Conservation (phyloP, 495 filamentous ascomycete genomes). For the Neurospora sp. region DNA sequence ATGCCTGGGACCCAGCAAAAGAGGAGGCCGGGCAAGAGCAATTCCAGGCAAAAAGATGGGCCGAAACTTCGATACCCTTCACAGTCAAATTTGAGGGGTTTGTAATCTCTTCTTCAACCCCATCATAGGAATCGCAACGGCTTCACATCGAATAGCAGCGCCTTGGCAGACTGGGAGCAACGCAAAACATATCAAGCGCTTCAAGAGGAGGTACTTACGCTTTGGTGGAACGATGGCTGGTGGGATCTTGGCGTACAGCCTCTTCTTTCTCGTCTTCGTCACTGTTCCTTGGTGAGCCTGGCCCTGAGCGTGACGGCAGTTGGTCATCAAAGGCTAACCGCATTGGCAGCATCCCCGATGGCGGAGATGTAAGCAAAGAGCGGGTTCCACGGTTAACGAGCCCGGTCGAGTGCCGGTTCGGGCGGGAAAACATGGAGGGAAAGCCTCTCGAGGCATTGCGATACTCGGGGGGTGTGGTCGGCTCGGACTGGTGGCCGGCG, state of each 20-base stretch:
- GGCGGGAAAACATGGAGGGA: conserved; percentile 61
- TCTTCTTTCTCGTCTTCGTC: conserved; percentile 68
- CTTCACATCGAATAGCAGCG: not conserved
- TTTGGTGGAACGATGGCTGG: conserved; percentile 55
- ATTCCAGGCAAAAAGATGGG: not conserved
- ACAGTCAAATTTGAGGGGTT: not conserved
- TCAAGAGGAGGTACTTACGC: conserved; percentile 42
- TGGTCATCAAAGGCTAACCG: conserved; percentile 45
- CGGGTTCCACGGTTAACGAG: conserved; percentile 62
- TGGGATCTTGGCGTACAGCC: conserved; percentile 51
- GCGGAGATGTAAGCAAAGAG: conserved; percentile 55
- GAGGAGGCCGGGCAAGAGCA: not conserved
- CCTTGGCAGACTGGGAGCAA: not conserved
- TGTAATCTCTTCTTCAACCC: not conserved
- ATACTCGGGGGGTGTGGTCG: conserved; percentile 94
- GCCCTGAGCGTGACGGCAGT: conserved; percentile 71
- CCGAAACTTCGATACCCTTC: not conserved
- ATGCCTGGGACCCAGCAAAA: not conserved
- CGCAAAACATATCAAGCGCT: not conserved
- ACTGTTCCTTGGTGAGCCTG: conserved; percentile 73
- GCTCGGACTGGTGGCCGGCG: conserved; percentile 74
- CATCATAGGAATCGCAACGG: not conserved
- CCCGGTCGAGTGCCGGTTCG: conserved; percentile 72
- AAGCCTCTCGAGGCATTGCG: conserved; percentile 58
- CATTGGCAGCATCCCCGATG: conserved; percentile 41